A percentile compares a stretch with the other conserved stretches of the same genome.
Evolutionary conservation across 1,284 basidiomycete genomes (phyloP).

Genomic region (Bondarzewia mesenterica): DNA sequence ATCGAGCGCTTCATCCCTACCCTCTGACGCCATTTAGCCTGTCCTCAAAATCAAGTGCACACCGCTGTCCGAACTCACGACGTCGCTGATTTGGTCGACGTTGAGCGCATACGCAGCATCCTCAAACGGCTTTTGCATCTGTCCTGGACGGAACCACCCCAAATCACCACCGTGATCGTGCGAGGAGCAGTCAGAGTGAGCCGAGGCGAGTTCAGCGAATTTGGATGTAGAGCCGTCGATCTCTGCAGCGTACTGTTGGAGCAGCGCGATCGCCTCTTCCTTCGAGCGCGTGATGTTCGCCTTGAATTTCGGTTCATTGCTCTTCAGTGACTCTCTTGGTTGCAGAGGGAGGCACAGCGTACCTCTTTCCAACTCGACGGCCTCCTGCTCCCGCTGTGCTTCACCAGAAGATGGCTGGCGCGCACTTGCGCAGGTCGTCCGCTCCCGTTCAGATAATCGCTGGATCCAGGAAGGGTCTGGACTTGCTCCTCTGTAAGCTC

Average conservation of each 20-base stretch:
- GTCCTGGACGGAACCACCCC: conserved; percentile 77
- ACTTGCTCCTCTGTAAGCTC: conserved; percentile 61
- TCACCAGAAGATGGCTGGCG: conserved; percentile 92
- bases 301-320: conserved; percentile 29
- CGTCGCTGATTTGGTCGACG: conserved; percentile 79
- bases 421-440: conserved; percentile 58
- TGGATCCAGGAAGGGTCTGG: conserved; percentile 60
- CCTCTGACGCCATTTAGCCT: conserved; percentile 38
- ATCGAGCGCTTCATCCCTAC: background rate
- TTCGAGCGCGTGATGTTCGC: conserved; percentile 81
- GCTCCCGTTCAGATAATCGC: conserved; percentile 28
- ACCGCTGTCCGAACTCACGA: conserved; percentile 92
- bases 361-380: conserved; percentile 93
- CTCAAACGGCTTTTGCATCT: conserved; percentile 99
- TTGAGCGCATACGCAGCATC: conserved; percentile 79
- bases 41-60: conserved; percentile 93
- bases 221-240: conserved; percentile 54
- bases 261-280: conserved; percentile 78
- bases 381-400: conserved; percentile 82
- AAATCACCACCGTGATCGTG: conserved; percentile 78
- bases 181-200: conserved; percentile 85
- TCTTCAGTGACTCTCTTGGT: too few species aligned
- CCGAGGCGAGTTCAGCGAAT: conserved; percentile 69
- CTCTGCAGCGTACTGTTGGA: conserved; percentile 55
- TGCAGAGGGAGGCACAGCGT: too few species aligned